phyloP scores from a whole-genome alignment of 2,329 filamentous ascomycete genomes.

The Ophiostoma sp. region DNA sequence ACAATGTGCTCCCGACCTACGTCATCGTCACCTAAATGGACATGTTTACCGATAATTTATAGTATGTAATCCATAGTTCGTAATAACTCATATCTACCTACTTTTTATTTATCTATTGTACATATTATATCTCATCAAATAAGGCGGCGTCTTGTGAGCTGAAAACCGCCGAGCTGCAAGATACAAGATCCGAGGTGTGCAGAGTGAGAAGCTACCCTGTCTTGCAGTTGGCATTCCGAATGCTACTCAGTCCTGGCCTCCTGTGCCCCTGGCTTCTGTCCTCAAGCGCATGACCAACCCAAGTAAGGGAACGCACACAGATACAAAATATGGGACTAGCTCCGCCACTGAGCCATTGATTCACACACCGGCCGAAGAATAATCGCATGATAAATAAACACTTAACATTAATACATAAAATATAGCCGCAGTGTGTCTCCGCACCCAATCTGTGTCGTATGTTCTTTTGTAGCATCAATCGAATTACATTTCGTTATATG shows the following conservation, averaged over 20 bases:
- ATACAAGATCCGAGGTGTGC: neutral
- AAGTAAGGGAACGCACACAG: slow-evolving; percentile 2
- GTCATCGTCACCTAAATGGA: too few relatives aligned
- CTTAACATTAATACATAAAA: neutral
- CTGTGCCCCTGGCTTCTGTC: too few relatives aligned
- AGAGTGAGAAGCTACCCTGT: neutral
- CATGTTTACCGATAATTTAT: too few relatives aligned
- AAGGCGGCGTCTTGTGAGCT: neutral
- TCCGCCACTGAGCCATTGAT: neutral
- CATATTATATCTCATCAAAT: too few relatives aligned
- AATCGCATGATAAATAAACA: neutral
- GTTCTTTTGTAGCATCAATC: neutral
- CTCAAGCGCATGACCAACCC: neutral
- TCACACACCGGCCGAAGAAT: slow-evolving; percentile 1
- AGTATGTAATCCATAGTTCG: too few relatives aligned
- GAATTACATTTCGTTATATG: neutral
- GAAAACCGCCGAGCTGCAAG: neutral
- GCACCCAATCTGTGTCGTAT: neutral
- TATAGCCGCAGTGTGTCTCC: too few relatives aligned
- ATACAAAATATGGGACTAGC: neutral
- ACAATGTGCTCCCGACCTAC: too few relatives aligned
- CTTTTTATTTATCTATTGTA: too few relatives aligned
- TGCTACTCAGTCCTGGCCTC: neutral
- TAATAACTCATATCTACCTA: too few relatives aligned
- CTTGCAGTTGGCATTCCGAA: slow-evolving; percentile 5